Percentiles rank a stretch among this genome's conserved stretches.
phyloP scores from a whole-genome alignment of 371 early-diverging fungal genomes.

The Rhizopus delemar region DNA sequence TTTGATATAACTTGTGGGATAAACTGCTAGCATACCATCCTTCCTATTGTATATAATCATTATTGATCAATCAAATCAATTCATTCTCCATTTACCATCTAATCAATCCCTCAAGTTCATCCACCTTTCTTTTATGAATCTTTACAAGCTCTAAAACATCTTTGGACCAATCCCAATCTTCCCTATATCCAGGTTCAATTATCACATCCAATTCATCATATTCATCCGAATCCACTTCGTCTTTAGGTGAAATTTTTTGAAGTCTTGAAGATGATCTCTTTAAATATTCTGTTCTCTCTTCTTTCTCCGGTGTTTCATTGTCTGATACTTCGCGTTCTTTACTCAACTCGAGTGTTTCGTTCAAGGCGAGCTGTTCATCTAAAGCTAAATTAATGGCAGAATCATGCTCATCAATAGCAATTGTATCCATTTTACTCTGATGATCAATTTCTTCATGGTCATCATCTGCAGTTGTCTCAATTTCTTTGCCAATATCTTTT shows the following conservation, averaged over 20 bases:
- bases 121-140: neutral
- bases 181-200: neutral
- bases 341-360: no score
- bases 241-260: neutral
- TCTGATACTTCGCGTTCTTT: no score
- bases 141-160: neutral
- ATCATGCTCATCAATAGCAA: no score
- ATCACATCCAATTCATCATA: neutral
- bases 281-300: no score
- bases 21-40: constrained; percentile 13
- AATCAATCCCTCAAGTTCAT: constrained; percentile 2
- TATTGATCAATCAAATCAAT: neutral
- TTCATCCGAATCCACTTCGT: neutral
- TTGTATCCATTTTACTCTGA: no score
- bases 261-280: no score
- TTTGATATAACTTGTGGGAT: constrained; percentile 9
- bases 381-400: no score
- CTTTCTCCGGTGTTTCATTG: no score
- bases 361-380: no score
- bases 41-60: constrained; percentile 6
- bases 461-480: no score
- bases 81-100: neutral
- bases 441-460: no score
- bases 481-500: no score
- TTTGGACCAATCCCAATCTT: neutral